Conservation (phyloP, 1,139 yeast species). For the Keqinozyma sinolaborantium region DNA sequence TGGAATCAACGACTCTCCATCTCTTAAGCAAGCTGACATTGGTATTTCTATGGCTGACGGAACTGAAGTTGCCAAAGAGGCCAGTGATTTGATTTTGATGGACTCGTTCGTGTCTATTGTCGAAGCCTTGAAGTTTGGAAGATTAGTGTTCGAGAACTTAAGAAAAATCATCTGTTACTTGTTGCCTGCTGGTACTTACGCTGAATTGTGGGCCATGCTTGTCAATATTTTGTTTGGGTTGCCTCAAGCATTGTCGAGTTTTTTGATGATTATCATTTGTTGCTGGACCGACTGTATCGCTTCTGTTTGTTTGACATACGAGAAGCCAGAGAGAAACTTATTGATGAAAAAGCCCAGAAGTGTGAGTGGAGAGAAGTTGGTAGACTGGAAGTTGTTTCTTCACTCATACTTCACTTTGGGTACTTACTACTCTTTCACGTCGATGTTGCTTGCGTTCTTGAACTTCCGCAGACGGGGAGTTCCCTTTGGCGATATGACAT, state of each 20-base stretch:
- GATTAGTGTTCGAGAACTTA: conserved; percentile 51
- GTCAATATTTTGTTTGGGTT: conserved; percentile 47
- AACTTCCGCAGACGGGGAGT: conserved; percentile 38
- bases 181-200: conserved; percentile 52
- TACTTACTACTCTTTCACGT: conserved; percentile 36
- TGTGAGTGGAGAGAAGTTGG: conserved; percentile 40
- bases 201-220: conserved; percentile 53
- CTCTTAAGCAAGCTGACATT: conserved; percentile 48
- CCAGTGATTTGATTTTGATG: conserved; percentile 48
- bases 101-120: conserved; percentile 44
- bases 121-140: conserved; percentile 44
- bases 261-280: conserved; percentile 50
- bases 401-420: conserved; percentile 48
- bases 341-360: conserved; percentile 42
- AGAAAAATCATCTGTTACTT: conserved; percentile 48
- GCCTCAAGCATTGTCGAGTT: conserved; percentile 50
- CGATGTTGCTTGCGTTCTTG: conserved; percentile 41
- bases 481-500: conserved; percentile 29
- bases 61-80: conserved; percentile 57
- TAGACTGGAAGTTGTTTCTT: conserved; percentile 34
- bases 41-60: conserved; percentile 52
- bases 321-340: conserved; percentile 42
- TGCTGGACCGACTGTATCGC: conserved; percentile 47
- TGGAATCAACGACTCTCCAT: conserved; percentile 54
- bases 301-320: conserved; percentile 44